phyloP scores from a whole-genome alignment of 78 protist species.

The Dictyostelium firmibasis region DNA sequence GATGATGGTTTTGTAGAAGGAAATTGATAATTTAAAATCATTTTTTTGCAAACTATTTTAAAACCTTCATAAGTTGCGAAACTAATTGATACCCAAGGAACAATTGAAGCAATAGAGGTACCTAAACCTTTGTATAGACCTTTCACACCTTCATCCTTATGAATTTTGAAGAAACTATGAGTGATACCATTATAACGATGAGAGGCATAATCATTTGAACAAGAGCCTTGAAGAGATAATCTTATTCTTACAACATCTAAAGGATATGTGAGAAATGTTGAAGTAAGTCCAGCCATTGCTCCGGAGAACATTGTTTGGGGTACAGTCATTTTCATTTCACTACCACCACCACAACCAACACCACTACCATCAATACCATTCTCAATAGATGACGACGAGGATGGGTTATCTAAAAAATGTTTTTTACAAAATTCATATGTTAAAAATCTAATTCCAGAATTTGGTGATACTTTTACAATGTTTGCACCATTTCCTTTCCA shows the following conservation, averaged over 20 bases:
- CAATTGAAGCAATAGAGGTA: conserved; percentile 27
- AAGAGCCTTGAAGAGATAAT: conserved; percentile 45
- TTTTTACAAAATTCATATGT: conserved; percentile 37
- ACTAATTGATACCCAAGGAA: conserved; percentile 55
- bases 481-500: conserved; percentile 57
- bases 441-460: conserved; percentile 47
- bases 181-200: conserved; percentile 22
- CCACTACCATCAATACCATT: background rate
- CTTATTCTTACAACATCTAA: conserved; percentile 35
- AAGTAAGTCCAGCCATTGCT: conserved; percentile 56
- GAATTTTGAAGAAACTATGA: conserved; percentile 43
- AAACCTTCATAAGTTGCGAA: conserved; percentile 57
- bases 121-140: conserved; percentile 61
- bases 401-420: background rate
- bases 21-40: background rate
- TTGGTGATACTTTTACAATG: conserved; percentile 48
- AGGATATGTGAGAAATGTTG: conserved; percentile 50
- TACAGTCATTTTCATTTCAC: background rate
- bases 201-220: background rate
- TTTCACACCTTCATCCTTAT: conserved; percentile 43
- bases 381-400: background rate
- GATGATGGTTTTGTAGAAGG: background rate
- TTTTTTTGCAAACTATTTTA: conserved; percentile 6
- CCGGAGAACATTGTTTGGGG: conserved; percentile 15
- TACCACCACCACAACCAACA: background rate